Evolutionary conservation across 1,284 basidiomycete species (phyloP).

Genomic region (Fistulinella staudtii): DNA sequence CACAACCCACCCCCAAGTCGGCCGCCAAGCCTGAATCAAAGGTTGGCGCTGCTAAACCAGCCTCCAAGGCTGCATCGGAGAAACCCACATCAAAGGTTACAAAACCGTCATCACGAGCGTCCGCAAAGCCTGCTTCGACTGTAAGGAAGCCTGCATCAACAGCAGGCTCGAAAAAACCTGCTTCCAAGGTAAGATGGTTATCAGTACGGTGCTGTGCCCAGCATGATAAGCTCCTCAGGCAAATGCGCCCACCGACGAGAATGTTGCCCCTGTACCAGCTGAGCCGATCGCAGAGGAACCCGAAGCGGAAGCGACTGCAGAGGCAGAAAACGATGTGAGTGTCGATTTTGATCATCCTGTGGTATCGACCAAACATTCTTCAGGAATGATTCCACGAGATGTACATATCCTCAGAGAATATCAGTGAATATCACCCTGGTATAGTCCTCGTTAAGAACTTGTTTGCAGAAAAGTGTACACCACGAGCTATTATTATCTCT

Average conservation of each 20-base stretch:
- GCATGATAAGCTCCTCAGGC: constrained; percentile 31
- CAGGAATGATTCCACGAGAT: constrained; percentile 22
- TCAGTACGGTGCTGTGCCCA: neutral
- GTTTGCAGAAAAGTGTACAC: constrained; percentile 32
- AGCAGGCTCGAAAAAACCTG: constrained; percentile 40
- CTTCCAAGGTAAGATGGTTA: constrained; percentile 34
- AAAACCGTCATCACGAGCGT: constrained; percentile 36
- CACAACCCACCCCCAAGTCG: constrained; percentile 24
- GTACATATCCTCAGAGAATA: constrained; percentile 11
- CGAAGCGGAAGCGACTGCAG: constrained; percentile 45
- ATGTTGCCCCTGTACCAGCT: constrained; percentile 36
- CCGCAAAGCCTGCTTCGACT: constrained; percentile 38
- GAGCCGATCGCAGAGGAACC: constrained; percentile 52
- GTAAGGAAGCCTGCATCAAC: constrained; percentile 43
- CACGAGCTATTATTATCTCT: constrained; percentile 31
- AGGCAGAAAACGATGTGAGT: constrained; percentile 33
- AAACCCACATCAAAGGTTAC: constrained; percentile 31
- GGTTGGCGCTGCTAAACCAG: constrained; percentile 26
- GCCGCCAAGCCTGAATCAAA: constrained; percentile 28
- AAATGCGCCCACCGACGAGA: constrained; percentile 34
- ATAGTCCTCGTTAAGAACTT: constrained; percentile 14
- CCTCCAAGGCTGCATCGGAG: constrained; percentile 34
- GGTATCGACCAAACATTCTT: constrained; percentile 1
- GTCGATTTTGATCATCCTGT: neutral
- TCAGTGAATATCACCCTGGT: constrained; percentile 13